Evolutionary conservation across 2,329 filamentous ascomycete species (phyloP).

Genomic region (Ploettnerulaceae sp.): DNA sequence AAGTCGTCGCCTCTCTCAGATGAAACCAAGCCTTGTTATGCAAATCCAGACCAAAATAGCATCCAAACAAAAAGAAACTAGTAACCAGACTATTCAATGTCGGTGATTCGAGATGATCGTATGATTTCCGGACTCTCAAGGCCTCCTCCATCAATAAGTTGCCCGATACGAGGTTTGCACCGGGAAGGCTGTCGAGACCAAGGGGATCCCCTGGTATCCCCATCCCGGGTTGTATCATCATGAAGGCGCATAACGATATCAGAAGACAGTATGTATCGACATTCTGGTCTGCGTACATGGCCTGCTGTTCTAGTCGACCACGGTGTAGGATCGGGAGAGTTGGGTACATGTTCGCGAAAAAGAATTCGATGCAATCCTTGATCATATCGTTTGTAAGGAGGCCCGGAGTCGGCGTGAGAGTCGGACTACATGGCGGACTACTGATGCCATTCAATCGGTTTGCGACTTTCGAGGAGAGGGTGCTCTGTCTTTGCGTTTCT

Average conservation of each 20-base stretch:
- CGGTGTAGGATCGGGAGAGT: slow-evolving; percentile 59
- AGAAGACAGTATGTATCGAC: slow-evolving; percentile 60
- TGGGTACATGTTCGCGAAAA: slow-evolving; percentile 62
- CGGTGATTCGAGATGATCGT: slow-evolving; percentile 54
- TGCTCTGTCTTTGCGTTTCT: slow-evolving; percentile 62
- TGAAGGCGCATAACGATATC: slow-evolving; percentile 60
- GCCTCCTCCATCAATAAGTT: slow-evolving; percentile 64
- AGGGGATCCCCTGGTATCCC: slow-evolving; percentile 53
- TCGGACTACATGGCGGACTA: slow-evolving; percentile 43
- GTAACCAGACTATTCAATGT: slow-evolving; percentile 58
- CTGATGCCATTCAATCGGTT: slow-evolving; percentile 53
- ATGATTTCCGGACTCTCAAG: slow-evolving; percentile 57
- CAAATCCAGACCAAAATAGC: slow-evolving; percentile 65
- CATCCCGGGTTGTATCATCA: slow-evolving; percentile 67
- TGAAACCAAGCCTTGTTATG: slow-evolving; percentile 78
- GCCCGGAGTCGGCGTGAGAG: slow-evolving; percentile 51
- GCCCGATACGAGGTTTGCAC: slow-evolving; percentile 56
- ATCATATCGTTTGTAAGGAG: slow-evolving; percentile 58
- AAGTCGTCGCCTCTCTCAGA: slow-evolving; percentile 69
- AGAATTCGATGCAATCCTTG: slow-evolving; percentile 63
- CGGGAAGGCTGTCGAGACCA: slow-evolving; percentile 50
- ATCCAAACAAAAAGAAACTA: slow-evolving; percentile 75
- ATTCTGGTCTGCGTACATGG: slow-evolving; percentile 56
- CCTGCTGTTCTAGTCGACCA: slow-evolving; percentile 52
- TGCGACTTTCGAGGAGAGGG: slow-evolving; percentile 56